Percentiles rank a stretch among this genome's conserved stretches.
These are phyloP conservation scores for Rhazya stricta DNA, from an alignment of 257 asterid species.

Conservation along the genomic window DNA sequence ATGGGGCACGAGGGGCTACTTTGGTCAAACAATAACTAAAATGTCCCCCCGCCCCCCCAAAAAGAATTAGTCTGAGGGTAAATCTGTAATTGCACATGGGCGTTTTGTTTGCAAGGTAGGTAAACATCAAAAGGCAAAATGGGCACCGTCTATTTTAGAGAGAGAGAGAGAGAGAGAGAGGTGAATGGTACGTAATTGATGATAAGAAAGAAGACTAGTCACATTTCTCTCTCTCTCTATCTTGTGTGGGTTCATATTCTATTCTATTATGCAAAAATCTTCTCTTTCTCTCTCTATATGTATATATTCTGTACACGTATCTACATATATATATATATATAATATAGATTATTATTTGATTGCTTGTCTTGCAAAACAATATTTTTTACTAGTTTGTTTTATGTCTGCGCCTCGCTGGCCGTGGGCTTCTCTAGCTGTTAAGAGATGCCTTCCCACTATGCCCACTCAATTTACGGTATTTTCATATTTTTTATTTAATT, in stretches of 20 bases:
- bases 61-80: constrained; percentile 15
- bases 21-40: background rate
- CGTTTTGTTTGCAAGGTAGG: constrained; percentile 36
- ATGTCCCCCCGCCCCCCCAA: background rate
- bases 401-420: constrained; percentile 57
- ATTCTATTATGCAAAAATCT: background rate
- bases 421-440: constrained; percentile 47
- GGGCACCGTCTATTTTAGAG: constrained; percentile 35
- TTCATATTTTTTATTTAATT: background rate
- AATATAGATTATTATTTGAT: constrained; percentile 4
- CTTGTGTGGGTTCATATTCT: constrained; percentile 8
- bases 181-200: constrained; percentile 53
- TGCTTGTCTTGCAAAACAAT: constrained; percentile 39
- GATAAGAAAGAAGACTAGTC: constrained; percentile 31
- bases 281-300: background rate
- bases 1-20: background rate
- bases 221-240: background rate
- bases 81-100: constrained; percentile 19
- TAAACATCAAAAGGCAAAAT: constrained; percentile 48
- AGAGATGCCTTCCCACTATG: constrained; percentile 57
- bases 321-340: background rate
- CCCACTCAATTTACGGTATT: constrained; percentile 35
- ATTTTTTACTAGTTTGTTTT: constrained; percentile 35
- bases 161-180: constrained; percentile 18
- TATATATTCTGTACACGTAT: constrained; percentile 10